These are phyloP conservation scores for Tolypocladium endophyticum DNA, from an alignment of 2,329 filamentous ascomycete genomes.

Conservation along the genomic window DNA sequence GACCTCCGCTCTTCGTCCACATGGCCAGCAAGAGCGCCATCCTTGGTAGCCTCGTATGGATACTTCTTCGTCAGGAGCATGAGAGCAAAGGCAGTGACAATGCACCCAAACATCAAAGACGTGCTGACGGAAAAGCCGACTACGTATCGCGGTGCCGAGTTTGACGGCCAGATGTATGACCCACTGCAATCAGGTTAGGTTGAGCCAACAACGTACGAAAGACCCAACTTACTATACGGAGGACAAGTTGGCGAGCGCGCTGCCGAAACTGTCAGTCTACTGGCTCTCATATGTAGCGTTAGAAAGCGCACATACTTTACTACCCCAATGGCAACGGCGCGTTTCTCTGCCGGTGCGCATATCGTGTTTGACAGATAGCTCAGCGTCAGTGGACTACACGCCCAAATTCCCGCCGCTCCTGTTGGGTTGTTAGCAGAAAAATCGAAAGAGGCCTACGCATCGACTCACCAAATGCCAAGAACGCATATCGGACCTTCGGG, in stretches of 20 bases:
- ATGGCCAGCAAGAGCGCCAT: neutral
- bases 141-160: slow-evolving; percentile 2
- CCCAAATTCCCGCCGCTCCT: slow-evolving; percentile 3
- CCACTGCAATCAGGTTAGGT: neutral
- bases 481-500: slow-evolving; percentile 1
- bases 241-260: slow-evolving; percentile 2
- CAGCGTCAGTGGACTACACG: slow-evolving; percentile 3
- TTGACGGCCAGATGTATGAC: slow-evolving; percentile 3
- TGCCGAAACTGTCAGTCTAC: neutral
- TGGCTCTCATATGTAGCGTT: neutral
- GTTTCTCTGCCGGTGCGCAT: slow-evolving; percentile 2
- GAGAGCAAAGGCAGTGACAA: slow-evolving; percentile 1
- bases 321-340: slow-evolving; percentile 2
- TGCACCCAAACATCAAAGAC: slow-evolving; percentile 1
- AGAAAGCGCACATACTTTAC: neutral
- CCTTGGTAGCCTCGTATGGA: neutral
- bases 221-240: slow-evolving; percentile 1
- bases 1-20: no score
- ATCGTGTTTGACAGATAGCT: slow-evolving; percentile 5
- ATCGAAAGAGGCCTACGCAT: neutral
- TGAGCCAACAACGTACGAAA: neutral
- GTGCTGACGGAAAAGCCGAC: slow-evolving; percentile 2
- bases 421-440: neutral
- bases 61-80: slow-evolving; percentile 1
- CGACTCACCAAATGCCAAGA: slow-evolving; percentile 2